Evolutionary conservation across 164 flowering plant species (phyloP).

Genomic region (grape (Vitis vinifera)): ASM3070453v1 NC_081808.1:21292501-21293000

Average conservation of each 20-base stretch:
- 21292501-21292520: constrained; percentile 81
- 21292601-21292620: constrained; percentile 11
- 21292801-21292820: neutral
- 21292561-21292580: constrained; percentile 95
- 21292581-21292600: constrained; percentile 5
- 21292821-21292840: neutral
- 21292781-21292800: neutral
- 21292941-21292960: too few species aligned
- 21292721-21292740: constrained; percentile 99
- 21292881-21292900: too few species aligned
- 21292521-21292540: constrained; percentile 96
- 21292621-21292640: neutral
- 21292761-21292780: neutral
- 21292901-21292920: too few species aligned
- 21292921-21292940: too few species aligned
- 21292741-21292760: constrained; percentile 93
- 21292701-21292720: constrained; percentile 92
- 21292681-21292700: constrained; percentile 95
- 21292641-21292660: constrained; percentile 72
- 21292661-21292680: constrained; percentile 99
- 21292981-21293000: too few species aligned
- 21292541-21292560: constrained; percentile 96
- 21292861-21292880: too few species aligned
- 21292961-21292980: too few species aligned
- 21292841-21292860: too few species aligned